Evolutionary conservation across 441 rosid species (phyloP).

Genomic region (Rhodomyrtus psidioides): DNA sequence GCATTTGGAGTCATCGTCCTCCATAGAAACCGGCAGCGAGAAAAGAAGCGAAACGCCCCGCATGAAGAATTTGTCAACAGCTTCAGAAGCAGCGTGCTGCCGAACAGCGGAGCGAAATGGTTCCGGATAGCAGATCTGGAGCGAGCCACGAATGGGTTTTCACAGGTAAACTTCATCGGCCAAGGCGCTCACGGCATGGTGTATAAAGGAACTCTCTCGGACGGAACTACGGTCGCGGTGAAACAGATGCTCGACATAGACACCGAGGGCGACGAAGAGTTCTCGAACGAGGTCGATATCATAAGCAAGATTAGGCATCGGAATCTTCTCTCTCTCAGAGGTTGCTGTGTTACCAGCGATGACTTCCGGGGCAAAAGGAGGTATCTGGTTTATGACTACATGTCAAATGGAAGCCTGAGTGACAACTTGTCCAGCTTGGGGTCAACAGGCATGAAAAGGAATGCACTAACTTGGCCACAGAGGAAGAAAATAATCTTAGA

Average conservation of each 20-base stretch:
- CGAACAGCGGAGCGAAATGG: conserved; percentile 51
- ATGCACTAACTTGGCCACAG: conserved; percentile 36
- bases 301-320: conserved; percentile 56
- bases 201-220: conserved; percentile 34
- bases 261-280: conserved; percentile 44
- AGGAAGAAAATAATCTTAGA: conserved; percentile 52
- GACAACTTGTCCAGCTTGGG: conserved; percentile 20
- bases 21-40: conserved; percentile 19
- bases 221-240: conserved; percentile 39
- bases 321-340: conserved; percentile 50
- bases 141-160: conserved; percentile 41
- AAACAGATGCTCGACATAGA: conserved; percentile 39
- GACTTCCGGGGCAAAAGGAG: conserved; percentile 30
- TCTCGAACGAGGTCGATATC: conserved; percentile 54
- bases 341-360: conserved; percentile 52
- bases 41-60: conserved; percentile 13
- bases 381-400: conserved; percentile 49
- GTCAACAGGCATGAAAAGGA: background rate
- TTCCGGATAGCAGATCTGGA: conserved; percentile 36
- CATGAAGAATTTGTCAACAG: conserved; percentile 27
- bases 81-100: conserved; percentile 29
- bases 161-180: conserved; percentile 36
- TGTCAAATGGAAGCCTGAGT: conserved; percentile 45
- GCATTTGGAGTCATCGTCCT: conserved; percentile 15
- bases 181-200: conserved; percentile 43